A percentile compares a stretch with the other conserved stretches of the same genome.
These are phyloP conservation scores for Saccharomyces hybrid DNA, from an alignment of 1,139 yeast species.

Conservation along the genomic window DNA sequence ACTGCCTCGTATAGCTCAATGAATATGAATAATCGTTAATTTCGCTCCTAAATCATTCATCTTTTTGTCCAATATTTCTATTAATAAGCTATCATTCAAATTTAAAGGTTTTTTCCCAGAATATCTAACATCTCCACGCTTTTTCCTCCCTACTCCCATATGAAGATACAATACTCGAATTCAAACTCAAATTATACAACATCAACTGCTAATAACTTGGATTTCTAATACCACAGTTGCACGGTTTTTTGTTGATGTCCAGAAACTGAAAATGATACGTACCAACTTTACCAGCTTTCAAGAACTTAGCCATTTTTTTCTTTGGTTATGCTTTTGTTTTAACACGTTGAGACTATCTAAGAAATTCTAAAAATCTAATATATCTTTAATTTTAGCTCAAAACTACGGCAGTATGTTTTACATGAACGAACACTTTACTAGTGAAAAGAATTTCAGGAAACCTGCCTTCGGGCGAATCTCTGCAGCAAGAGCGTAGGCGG, in stretches of 20 bases:
- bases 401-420: neutral
- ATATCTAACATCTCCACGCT: neutral
- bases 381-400: neutral
- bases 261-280: neutral
- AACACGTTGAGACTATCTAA: neutral
- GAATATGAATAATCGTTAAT: neutral
- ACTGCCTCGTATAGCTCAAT: neutral
- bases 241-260: slow-evolving; percentile 29
- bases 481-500: neutral
- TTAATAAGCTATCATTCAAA: neutral
- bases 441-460: neutral
- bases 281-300: slow-evolving; percentile 98
- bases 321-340: slow-evolving; percentile 30
- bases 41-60: neutral
- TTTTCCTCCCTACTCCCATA: too few relatives aligned
- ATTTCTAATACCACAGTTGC: too few relatives aligned
- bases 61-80: neutral
- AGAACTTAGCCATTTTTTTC: slow-evolving; percentile 83
- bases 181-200: too few relatives aligned
- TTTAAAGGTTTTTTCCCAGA: too few relatives aligned
- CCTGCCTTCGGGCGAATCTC: neutral
- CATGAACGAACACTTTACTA: neutral
- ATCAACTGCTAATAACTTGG: too few relatives aligned
- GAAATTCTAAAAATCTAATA: too few relatives aligned
- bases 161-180: too few relatives aligned